These are phyloP conservation scores for Naganishia randhawae DNA, from an alignment of 768 basidiomycete species.

Conservation along the genomic window DNA sequence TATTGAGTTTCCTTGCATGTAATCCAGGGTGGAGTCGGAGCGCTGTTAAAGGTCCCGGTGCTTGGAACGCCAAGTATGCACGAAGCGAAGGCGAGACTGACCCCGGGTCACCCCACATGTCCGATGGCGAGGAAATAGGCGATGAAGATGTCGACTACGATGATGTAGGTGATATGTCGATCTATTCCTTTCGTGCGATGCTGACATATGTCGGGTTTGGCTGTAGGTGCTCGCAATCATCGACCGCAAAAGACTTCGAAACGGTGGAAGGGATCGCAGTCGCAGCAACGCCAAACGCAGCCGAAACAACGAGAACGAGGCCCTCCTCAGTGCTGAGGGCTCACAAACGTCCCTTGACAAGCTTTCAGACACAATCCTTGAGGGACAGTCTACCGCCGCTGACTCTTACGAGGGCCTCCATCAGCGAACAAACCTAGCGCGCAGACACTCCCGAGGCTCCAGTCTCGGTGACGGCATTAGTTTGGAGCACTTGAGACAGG, in stretches of 20 bases:
- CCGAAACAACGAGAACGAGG: conserved; percentile 1
- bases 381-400: not conserved
- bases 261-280: conserved; percentile 26
- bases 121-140: conserved; percentile 65
- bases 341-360: not conserved
- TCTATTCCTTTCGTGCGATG: not conserved
- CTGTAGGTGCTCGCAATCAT: conserved; percentile 18
- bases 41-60: conserved; percentile 72
- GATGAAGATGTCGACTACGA: conserved; percentile 82
- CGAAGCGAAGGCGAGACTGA: conserved; percentile 58
- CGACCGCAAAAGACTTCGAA: not conserved
- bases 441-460: conserved; percentile 8
- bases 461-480: conserved; percentile 10
- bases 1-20: not conserved
- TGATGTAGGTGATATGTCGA: conserved; percentile 56
- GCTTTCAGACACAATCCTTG: not conserved
- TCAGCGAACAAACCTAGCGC: not conserved
- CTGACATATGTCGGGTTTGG: conserved; percentile 31
- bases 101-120: conserved; percentile 68
- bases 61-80: conserved; percentile 63
- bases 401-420: conserved; percentile 5
- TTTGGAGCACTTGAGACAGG: conserved; percentile 16
- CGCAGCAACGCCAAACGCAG: conserved; percentile 28
- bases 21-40: conserved; percentile 66
- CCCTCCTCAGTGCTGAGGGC: not conserved